Evolutionary conservation across 345 rosid genomes (phyloP), one percentile per base, ranked within the genome.

Genomic region (Eucalyptus guilfoylei): DNA sequence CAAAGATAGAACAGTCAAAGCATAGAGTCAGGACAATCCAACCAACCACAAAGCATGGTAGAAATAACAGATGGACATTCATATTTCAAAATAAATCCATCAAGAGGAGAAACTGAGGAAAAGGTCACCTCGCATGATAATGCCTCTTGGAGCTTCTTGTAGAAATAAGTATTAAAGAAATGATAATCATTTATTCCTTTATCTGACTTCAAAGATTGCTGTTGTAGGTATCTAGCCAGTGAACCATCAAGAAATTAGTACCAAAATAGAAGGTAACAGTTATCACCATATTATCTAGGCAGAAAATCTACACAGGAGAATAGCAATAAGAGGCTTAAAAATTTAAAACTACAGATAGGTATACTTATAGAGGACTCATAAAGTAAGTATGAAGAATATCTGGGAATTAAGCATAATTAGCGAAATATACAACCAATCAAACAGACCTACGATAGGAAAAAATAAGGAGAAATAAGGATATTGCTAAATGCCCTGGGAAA

Each of bases 141-240:
- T 90, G 97, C 98, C 86, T 95, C 96, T 91, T 89, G 94, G 88
- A 97, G 99, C 95, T 96, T 96, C 90, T 92, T 92, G 94, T 97
- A 97, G 90, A 96, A 97, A 90, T 94, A 97, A 54, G 98, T 97
- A 89, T 94, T 96, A 90, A 96, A 96, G 90, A 96, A 93, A 90
- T 95, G 99, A 91, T 91, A 95, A 91, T 95, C 95, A 45, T 88
- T 87, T 55, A 89, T 91, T 60, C 93, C 94, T 89, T 94, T 90
- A 88, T 93, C 92, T 54, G 92, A 85, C 86, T 94, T 90, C 87
- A 94, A 90, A 83, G 92, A 91, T 89, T 95, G 95, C 91, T 92
- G 93, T 94, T 92, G 94, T 89, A 96, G 92, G 91, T 93, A 96
- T 91, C 99, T 97, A 93, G n/a, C 24, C 85, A 86, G 89, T 60